Base-by-base conservation (phyloP, 1,284 basidiomycete genomes). In the Moesziomyces parantarcticus region DNA sequence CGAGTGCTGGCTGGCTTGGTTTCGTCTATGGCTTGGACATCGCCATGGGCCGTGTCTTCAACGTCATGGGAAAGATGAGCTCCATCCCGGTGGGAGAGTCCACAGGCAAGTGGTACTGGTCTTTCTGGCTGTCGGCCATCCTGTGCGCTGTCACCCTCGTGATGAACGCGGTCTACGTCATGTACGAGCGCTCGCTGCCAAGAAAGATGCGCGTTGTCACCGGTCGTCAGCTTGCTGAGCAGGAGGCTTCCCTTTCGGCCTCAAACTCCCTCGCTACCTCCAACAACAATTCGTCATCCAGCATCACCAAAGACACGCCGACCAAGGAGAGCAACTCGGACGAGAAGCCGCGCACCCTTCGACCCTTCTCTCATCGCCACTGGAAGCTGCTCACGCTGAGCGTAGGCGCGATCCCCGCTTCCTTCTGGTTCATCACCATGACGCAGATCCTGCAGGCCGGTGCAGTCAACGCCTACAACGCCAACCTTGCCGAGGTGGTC, bases 401-500 rank as follows among this genome's bases (percentile, higher is more conserved):
- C 39, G 36, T 66, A 21, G 63, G 50, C 16, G 50, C 58, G 13
- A 66, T 80, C 9, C 76, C 78, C 1, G 78, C 78, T 5, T 58
- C 73, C 6, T 84, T 83, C 68, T 83, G 79, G 79, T 50, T 83
- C 36, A 36, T 83, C 32, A 61, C 76, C 40, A 55, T 80, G 45
- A 60, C 78, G 8, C 80, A 81, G 46, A 58, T 84, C 9, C 71
- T 84, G 43, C 84, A 85, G 69, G 81, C 84, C 18, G 83, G 84
- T 9, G 80, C 83, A 1, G 81, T 85, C 7, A 72, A 72, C 20
- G 79, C 84, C n/a, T 86, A 84, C 69, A 79, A 76, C 8, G 76
- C 80, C 21, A 85, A 86, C 65, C 64, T 85, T 7, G 84, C 86
- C 43, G 86, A 87, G 50, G 83, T 86, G 55, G 83, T 86, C 59